phyloP scores from a whole-genome alignment of 208 protist genomes.

The Acanthamoeba sp. region DNA sequence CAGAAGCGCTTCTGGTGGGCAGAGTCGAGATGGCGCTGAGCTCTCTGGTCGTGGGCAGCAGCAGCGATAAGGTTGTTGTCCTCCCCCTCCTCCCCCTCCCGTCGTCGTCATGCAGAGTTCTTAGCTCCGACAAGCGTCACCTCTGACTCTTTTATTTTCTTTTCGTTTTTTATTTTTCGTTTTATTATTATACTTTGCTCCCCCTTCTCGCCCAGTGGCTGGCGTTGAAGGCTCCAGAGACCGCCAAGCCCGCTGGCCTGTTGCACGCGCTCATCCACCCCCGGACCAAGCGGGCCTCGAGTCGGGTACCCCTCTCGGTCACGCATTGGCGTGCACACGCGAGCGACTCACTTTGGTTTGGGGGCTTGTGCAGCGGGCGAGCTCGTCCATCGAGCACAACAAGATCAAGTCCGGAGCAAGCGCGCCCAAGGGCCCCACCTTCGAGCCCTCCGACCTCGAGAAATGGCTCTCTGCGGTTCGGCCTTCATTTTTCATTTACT shows the following conservation, averaged over 20 bases:
- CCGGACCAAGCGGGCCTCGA: neutral
- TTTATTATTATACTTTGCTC: neutral
- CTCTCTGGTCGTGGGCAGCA: constrained; percentile 8
- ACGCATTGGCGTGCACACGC: no score
- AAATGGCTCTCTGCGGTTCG: constrained; percentile 15
- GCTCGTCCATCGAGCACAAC: neutral
- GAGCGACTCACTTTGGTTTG: no score
- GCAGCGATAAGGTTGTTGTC: neutral
- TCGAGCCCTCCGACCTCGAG: constrained; percentile 18
- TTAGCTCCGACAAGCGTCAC: no score
- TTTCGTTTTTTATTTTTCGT: neutral
- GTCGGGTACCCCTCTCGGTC: neutral
- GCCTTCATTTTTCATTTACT: neutral
- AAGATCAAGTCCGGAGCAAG: neutral
- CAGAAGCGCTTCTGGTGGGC: neutral
- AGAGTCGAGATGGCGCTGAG: neutral
- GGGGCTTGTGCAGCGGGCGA: neutral
- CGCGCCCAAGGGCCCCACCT: neutral
- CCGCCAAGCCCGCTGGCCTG: neutral
- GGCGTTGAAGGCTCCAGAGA: neutral
- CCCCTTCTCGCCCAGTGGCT: neutral
- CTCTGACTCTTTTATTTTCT: no score
- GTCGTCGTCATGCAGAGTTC: no score
- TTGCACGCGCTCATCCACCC: neutral
- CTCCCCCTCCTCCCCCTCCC: no score